Evolutionary conservation across 2,329 filamentous ascomycete genomes (phyloP).

Genomic region (Colletotrichum falcatum): DNA sequence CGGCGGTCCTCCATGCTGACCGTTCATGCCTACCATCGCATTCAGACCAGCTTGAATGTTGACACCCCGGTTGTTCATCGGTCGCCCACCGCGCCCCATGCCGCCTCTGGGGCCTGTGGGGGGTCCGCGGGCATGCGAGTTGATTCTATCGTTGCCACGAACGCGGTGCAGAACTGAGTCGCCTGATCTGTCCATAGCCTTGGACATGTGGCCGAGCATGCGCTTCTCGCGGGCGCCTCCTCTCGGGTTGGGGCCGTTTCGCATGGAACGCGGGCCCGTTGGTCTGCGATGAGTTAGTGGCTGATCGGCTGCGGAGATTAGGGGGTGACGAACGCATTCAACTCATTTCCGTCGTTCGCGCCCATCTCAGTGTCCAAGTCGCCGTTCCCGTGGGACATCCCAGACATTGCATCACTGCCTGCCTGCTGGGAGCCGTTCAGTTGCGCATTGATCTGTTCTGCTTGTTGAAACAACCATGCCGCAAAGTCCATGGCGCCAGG

Average conservation of each 20-base stretch:
- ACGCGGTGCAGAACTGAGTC: slow-evolving; percentile 86
- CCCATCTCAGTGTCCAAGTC: slow-evolving; percentile 81
- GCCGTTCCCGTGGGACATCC: slow-evolving; percentile 53
- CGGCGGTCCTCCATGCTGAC: slow-evolving; percentile 50
- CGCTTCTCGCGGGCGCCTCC: slow-evolving; percentile 78
- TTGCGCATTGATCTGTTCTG: slow-evolving; percentile 74
- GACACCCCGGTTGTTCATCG: slow-evolving; percentile 63
- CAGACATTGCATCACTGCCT: slow-evolving; percentile 46
- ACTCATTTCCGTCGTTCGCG: slow-evolving; percentile 61
- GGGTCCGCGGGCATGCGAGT: slow-evolving; percentile 77
- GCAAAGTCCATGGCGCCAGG: slow-evolving; percentile 86
- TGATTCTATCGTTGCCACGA: slow-evolving; percentile 82
- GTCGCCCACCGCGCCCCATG: slow-evolving; percentile 60
- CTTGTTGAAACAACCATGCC: slow-evolving; percentile 92
- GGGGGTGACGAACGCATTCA: slow-evolving; percentile 67
- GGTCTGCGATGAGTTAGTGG: slow-evolving; percentile 73
- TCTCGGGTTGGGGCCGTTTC: slow-evolving; percentile 71
- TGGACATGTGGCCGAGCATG: slow-evolving; percentile 86
- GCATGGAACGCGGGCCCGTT: slow-evolving; percentile 95
- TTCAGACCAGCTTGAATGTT: slow-evolving; percentile 64
- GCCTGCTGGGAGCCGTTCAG: slow-evolving; percentile 63
- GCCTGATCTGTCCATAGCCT: slow-evolving; percentile 80
- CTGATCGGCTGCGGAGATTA: slow-evolving; percentile 22
- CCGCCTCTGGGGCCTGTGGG: slow-evolving; percentile 77
- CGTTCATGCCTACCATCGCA: slow-evolving; percentile 52